Percentiles rank a stretch among this genome's conserved stretches.
Evolutionary conservation across 306 rosid species (phyloP).

Genomic region (Glycyrrhiza uralensis): DNA sequence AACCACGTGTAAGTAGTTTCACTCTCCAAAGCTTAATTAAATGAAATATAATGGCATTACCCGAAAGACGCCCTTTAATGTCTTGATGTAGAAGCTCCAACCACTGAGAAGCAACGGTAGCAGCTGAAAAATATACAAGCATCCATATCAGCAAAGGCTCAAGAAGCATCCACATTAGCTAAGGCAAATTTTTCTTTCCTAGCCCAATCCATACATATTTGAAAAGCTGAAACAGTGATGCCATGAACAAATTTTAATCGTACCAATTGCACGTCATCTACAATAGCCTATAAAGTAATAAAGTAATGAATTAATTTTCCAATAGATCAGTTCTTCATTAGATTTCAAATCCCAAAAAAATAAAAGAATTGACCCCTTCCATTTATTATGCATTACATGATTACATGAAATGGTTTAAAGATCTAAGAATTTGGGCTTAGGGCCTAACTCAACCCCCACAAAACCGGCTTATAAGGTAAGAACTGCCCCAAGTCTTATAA

Average conservation of each 20-base stretch:
- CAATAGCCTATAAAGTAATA: slow-evolving; percentile 4
- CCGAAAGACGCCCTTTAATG: slow-evolving; percentile 82
- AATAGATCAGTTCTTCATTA: neutral
- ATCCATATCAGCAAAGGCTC: slow-evolving; percentile 19
- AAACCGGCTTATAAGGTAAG: no score
- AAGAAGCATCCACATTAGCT: neutral
- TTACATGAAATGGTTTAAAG: neutral
- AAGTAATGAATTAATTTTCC: neutral
- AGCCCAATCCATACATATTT: neutral
- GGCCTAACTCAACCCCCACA: no score
- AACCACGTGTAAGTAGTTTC: slow-evolving; percentile 6
- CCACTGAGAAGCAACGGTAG: slow-evolving; percentile 95
- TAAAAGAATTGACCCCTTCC: neutral
- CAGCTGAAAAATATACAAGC: slow-evolving; percentile 66
- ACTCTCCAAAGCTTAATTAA: neutral
- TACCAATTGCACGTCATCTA: slow-evolving; percentile 5
- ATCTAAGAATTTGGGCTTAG: no score
- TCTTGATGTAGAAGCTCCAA: slow-evolving; percentile 87
- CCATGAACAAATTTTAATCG: neutral
- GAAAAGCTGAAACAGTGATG: slow-evolving; percentile 2
- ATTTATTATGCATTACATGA: neutral
- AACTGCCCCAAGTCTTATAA: no score
- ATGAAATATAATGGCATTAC: slow-evolving; percentile 38
- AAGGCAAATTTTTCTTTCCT: neutral
- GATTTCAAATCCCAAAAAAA: neutral